Base-by-base conservation (phyloP, 164 flowering plant species). In the Nymphaea thermarum region DNA sequence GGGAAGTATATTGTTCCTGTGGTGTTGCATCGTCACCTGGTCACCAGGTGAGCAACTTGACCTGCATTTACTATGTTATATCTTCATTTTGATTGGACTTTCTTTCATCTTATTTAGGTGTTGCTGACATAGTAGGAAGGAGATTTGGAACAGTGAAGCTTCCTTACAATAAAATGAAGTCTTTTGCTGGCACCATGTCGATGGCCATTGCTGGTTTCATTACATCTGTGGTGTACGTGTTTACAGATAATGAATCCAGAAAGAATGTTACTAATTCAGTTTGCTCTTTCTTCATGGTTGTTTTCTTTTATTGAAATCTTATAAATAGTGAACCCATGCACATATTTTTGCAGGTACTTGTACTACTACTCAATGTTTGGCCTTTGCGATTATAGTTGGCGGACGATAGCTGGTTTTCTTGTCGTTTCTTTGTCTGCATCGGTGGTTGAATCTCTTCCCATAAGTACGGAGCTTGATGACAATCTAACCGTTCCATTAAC, bases 111-210 rank as follows among this genome's bases (percentile, higher is more conserved):
- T 36, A 71, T 77, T 70, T 80, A 94, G 97, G 98, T 42, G 15
- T 91, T 17, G 98, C 98, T 59, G 98, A 93, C 72, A 73, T 93
- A 64, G 77, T 91, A 5, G 98, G 96, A 65, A 86, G 98, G 78
- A 79, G 87, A 67, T 86, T 85, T 69, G 98, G 96, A 14, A 47
- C 6, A 43, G 66, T 72, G 53, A 94, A 89, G 76, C 80, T 94
- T 72, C 96, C 97, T 10, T 80, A 89, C 78, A 94, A 94, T 69
- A 63, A 17, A 66, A 82, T 85, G 77, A 94, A 94, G 73, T 86
- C 97, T 4, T 12, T 84, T 61, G 85, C 79, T 51, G 98, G 98
- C 59, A 87, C 89, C 76, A 70, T 86, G 61, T 85, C 95, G 36
- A 89, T 94, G 97, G 87, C 77, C 14, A 18, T 65, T 67, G 88